phyloP scores from a whole-genome alignment of 2,329 filamentous ascomycete species.

The Alternaria dauci region DNA sequence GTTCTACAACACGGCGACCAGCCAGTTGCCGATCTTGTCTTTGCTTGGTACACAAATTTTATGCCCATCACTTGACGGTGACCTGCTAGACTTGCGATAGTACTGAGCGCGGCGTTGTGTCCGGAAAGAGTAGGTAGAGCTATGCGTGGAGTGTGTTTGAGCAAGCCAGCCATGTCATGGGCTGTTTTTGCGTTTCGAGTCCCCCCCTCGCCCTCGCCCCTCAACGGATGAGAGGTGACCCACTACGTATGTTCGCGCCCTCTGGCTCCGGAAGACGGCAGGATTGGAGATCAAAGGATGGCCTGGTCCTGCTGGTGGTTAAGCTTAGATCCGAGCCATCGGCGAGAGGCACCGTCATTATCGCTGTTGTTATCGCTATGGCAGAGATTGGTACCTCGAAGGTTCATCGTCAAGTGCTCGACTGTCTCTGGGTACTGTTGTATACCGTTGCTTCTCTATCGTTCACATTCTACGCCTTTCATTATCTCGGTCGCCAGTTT shows the following conservation, averaged over 20 bases:
- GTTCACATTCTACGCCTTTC: constrained; percentile 21
- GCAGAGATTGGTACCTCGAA: constrained; percentile 18
- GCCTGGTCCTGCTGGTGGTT: constrained; percentile 3
- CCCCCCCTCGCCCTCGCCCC: not conserved
- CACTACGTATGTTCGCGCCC: constrained; percentile 11
- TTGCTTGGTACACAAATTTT: constrained; percentile 14
- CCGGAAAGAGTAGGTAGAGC: constrained; percentile 25
- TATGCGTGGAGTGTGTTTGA: constrained; percentile 3
- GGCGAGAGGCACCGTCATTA: constrained; percentile 29
- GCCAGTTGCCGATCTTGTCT: constrained; percentile 25
- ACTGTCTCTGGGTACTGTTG: constrained; percentile 29
- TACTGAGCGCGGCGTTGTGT: constrained; percentile 25
- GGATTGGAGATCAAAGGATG: constrained; percentile 14
- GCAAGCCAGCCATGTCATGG: constrained; percentile 19
- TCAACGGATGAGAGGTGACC: not conserved
- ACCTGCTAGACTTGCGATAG: constrained; percentile 8
- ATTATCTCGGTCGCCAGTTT: constrained; percentile 22
- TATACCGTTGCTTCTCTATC: constrained; percentile 32
- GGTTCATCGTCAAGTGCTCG: constrained; percentile 19
- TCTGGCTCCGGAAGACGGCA: constrained; percentile 11
- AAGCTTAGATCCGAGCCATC: constrained; percentile 48
- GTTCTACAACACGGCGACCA: constrained; percentile 14
- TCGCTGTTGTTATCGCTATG: constrained; percentile 18
- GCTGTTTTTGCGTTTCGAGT: not conserved
- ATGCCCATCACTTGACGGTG: constrained; percentile 22